Percentiles rank a stretch among this genome's conserved stretches.
phyloP scores from a whole-genome alignment of 805 yeast genomes.

The Candida quercuum region DNA sequence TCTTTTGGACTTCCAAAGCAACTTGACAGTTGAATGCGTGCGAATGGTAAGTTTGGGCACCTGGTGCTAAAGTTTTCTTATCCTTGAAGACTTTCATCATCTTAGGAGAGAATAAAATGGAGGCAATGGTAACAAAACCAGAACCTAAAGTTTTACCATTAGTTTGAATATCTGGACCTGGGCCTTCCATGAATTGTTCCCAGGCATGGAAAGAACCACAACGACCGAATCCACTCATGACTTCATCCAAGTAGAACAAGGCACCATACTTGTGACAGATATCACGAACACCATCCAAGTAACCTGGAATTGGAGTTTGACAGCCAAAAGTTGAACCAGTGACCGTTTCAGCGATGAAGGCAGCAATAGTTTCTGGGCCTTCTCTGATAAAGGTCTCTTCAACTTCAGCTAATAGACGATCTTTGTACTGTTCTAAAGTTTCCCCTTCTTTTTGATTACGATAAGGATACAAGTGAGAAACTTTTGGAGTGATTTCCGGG shows the following conservation, averaged over 20 bases:
- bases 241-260: slow-evolving; percentile 41
- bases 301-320: slow-evolving; percentile 33
- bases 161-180: slow-evolving; percentile 37
- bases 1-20: slow-evolving; percentile 36
- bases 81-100: slow-evolving; percentile 24
- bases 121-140: slow-evolving; percentile 39
- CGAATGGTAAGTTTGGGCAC: slow-evolving; percentile 41
- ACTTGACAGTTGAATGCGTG: slow-evolving; percentile 37
- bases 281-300: slow-evolving; percentile 33
- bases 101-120: slow-evolving; percentile 28
- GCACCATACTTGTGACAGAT: slow-evolving; percentile 43
- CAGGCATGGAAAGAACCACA: slow-evolving; percentile 37
- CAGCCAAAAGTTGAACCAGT: slow-evolving; percentile 37
- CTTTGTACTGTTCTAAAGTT: slow-evolving; percentile 30
- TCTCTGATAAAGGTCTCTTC: slow-evolving; percentile 31
- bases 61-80: slow-evolving; percentile 20
- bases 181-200: slow-evolving; percentile 27
- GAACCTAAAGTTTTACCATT: slow-evolving; percentile 38
- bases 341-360: slow-evolving; percentile 35
- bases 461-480: slow-evolving; percentile 16
- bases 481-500: slow-evolving; percentile 6
- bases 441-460: slow-evolving; percentile 20
- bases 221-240: slow-evolving; percentile 47
- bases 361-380: slow-evolving; percentile 34
- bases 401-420: slow-evolving; percentile 30